Conservation (phyloP, 331 rosid genomes). For the Acacia pycnantha region DNA sequence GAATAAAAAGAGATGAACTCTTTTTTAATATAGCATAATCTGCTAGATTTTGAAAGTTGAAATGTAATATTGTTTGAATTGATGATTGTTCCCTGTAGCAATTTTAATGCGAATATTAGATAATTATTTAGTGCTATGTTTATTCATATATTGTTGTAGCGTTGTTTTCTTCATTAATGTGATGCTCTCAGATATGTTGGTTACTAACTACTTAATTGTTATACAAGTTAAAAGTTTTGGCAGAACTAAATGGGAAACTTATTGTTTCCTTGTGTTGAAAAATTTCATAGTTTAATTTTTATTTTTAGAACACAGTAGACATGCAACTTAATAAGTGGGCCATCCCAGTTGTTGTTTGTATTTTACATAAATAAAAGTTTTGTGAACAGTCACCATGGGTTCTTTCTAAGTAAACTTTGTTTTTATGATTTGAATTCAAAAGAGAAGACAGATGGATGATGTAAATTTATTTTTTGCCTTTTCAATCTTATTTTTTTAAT, state of each 20-base stretch:
- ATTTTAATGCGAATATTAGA: not conserved
- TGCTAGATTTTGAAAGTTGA: not conserved
- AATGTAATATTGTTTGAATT: not conserved
- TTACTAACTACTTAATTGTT: not conserved
- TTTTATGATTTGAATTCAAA: conserved; percentile 3
- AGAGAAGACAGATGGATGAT: not conserved
- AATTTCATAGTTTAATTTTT: not conserved
- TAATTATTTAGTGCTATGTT: not conserved
- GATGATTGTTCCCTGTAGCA: not conserved
- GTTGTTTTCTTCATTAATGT: not conserved
- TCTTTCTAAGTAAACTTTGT: not conserved
- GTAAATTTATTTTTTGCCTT: not conserved
- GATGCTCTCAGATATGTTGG: not conserved
- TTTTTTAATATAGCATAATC: not conserved
- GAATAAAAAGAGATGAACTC: not conserved
- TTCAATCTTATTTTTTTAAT: not conserved
- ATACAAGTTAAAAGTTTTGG: not conserved
- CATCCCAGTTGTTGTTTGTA: not conserved
- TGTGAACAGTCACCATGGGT: not conserved
- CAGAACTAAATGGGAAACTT: not conserved
- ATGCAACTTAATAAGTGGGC: not conserved
- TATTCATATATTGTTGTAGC: not conserved
- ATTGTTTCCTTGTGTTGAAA: not conserved
- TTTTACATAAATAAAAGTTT: not conserved
- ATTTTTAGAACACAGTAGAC: not conserved